A percentile compares a stretch with the other conserved stretches of the same genome.
Evolutionary conservation across 1,139 yeast species (phyloP).

Genomic region (Geotrichum reessii): DNA sequence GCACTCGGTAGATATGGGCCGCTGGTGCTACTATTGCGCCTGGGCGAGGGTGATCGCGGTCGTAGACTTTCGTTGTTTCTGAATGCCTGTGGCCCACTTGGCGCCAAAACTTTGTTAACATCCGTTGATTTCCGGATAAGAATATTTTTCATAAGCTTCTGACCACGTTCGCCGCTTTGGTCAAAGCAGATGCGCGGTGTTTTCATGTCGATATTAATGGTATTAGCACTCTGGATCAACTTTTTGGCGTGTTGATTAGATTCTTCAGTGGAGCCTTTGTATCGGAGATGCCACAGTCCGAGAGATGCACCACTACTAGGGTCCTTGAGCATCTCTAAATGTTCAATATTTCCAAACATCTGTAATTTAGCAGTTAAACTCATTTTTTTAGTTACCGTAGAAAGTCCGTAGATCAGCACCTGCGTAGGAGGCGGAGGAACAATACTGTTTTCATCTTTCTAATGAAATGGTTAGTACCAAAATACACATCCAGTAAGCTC

Average conservation of each 20-base stretch:
- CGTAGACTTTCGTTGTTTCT: background rate
- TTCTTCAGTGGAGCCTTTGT: conserved; percentile 44
- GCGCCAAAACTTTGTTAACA: background rate
- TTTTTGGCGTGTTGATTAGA: conserved; percentile 48
- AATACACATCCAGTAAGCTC: background rate
- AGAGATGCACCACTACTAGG: conserved; percentile 75
- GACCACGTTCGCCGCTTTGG: conserved; percentile 31
- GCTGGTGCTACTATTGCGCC: background rate
- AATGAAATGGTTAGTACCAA: background rate
- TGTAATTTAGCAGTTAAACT: conserved; percentile 50
- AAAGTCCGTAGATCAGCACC: conserved; percentile 62
- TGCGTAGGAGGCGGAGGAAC: conserved; percentile 73
- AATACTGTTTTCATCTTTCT: conserved; percentile 58
- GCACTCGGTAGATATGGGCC: background rate
- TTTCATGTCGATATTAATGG: conserved; percentile 35
- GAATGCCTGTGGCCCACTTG: conserved; percentile 4
- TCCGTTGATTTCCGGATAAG: conserved; percentile 23
- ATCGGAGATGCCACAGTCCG: conserved; percentile 64
- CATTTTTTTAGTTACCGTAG: conserved; percentile 44
- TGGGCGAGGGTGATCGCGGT: background rate
- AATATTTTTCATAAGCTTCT: conserved; percentile 25
- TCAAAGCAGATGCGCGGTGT: conserved; percentile 34
- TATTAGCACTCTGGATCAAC: conserved; percentile 36
- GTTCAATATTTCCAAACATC: conserved; percentile 55
- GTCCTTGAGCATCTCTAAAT: conserved; percentile 58